Base-by-base conservation (phyloP, 768 basidiomycete genomes). In the Mrakia gelida region DNA sequence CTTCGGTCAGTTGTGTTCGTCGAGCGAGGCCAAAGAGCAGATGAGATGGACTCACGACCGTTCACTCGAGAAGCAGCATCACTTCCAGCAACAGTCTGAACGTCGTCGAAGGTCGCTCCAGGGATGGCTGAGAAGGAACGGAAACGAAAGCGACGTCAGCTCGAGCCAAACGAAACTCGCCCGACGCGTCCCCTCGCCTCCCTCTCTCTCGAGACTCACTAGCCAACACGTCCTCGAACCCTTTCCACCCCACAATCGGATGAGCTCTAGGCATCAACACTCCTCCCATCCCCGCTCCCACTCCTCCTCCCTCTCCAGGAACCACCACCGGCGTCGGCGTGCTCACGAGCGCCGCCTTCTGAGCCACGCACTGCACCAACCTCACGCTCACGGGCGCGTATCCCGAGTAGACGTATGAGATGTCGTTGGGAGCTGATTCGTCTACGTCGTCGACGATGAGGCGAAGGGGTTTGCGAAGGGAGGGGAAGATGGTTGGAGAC, bases 221-320 rank as follows among this genome's bases (percentile, higher is more conserved):
- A 52, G 88, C 88, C 30, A 97, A 83, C 21, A 93, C 89, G 81
- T 98, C 96, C 84, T 98, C 97, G 82, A 99, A 94, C 32, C 95
- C 96, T 84, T 92, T 96, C 95, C 96, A 99, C 3, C 96, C 96
- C 13, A 92, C 89, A 78, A 99, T 92, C 2, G 94, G 92, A 84
- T 97, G 95, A 1, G 95, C 94, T 82, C 90, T 79, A 2, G 82
- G 91, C 59, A 92, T 87, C 83, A 90, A 43, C 16, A 45, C 78
- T 56, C 81, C 81, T 65, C 84, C 86, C 41, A 26, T 6, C 75
- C 85, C 86, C 65, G 85, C 85, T 77, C 83, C 86, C 30, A 83
- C 86, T 83, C 85, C 38, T 82, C 82, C 75, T 86, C 62, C 28
- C 23, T 77, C 81, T 70, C 83, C 83, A 87, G 49, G 88, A 89